Conservation (phyloP, 306 rosid species). For the Glycine tomentella region DNA sequence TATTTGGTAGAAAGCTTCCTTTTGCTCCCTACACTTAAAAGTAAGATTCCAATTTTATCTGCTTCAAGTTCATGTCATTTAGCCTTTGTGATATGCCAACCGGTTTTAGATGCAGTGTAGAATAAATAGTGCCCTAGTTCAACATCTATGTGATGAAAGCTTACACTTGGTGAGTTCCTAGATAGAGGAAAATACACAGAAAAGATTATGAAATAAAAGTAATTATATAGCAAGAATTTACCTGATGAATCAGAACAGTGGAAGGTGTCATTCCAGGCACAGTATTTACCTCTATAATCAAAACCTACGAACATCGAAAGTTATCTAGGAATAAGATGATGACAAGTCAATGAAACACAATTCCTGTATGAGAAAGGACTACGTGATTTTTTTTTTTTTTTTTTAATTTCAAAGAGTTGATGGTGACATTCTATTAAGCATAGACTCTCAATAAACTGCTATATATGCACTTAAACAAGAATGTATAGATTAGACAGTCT, state of each 20-base stretch:
- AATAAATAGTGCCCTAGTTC: neutral
- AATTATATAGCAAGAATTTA: slow-evolving; percentile 39
- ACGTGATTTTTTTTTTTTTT: neutral
- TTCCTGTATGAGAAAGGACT: neutral
- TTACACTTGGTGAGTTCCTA: neutral
- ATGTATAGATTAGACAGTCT: neutral
- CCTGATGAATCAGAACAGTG: slow-evolving; percentile 97
- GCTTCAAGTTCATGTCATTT: slow-evolving; percentile 28
- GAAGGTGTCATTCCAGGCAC: slow-evolving; percentile 99
- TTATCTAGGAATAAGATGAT: slow-evolving; percentile 40
- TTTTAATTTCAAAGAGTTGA: slow-evolving; percentile 6
- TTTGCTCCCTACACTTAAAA: neutral
- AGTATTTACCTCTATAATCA: slow-evolving; percentile 93
- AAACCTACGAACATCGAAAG: slow-evolving; percentile 60
- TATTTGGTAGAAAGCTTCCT: slow-evolving; percentile 9
- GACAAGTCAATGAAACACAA: slow-evolving; percentile 28
- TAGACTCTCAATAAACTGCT: slow-evolving; percentile 4
- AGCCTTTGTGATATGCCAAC: slow-evolving; percentile 26
- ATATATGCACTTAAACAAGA: neutral
- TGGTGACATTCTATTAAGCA: neutral
- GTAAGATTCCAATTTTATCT: neutral
- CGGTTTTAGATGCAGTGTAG: neutral
- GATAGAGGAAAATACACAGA: neutral
- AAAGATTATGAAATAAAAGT: slow-evolving; percentile 15
- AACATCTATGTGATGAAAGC: neutral